A percentile compares a stretch with the other conserved stretches of the same genome.
Evolutionary conservation across 2,329 filamentous ascomycete genomes (phyloP).

Genomic region (Diaporthe ilicicola): DNA sequence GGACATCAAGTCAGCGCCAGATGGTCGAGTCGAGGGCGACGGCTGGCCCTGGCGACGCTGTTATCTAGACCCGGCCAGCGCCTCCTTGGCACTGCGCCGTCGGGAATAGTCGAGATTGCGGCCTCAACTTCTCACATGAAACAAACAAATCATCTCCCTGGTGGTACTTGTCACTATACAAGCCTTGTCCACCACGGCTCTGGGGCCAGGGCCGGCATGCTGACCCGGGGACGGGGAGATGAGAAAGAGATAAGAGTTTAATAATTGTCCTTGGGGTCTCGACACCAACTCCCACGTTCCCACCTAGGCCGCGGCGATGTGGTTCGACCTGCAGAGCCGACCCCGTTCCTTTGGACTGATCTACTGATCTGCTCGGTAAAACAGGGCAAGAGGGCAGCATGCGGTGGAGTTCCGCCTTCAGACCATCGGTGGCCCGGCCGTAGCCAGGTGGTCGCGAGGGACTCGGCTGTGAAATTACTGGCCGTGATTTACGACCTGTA

Average conservation of each 20-base stretch:
- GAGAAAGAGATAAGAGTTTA: constrained; percentile 19
- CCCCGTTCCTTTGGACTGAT: neutral
- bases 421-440: neutral
- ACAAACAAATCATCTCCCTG: constrained; percentile 4
- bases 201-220: constrained; percentile 4
- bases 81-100: constrained; percentile 6
- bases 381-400: constrained; percentile 16
- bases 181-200: constrained; percentile 4
- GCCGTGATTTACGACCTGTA: constrained; percentile 10
- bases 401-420: neutral
- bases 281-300: neutral
- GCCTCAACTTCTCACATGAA: constrained; percentile 2
- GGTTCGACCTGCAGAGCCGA: neutral
- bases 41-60: neutral
- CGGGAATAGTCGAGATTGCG: constrained; percentile 6
- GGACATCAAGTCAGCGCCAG: neutral
- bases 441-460: neutral
- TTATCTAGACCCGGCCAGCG: constrained; percentile 4
- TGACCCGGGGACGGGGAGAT: neutral
- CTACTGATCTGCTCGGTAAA: constrained; percentile 22
- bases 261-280: constrained; percentile 16
- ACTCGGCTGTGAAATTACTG: constrained; percentile 19
- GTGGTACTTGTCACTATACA: neutral
- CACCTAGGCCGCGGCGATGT: constrained; percentile 12
- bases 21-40: neutral